A percentile compares a stretch with the other conserved stretches of the same genome.
Evolutionary conservation across 2,329 filamentous ascomycete genomes (phyloP).

Genomic region (Nothomitra cinnamomea): DNA sequence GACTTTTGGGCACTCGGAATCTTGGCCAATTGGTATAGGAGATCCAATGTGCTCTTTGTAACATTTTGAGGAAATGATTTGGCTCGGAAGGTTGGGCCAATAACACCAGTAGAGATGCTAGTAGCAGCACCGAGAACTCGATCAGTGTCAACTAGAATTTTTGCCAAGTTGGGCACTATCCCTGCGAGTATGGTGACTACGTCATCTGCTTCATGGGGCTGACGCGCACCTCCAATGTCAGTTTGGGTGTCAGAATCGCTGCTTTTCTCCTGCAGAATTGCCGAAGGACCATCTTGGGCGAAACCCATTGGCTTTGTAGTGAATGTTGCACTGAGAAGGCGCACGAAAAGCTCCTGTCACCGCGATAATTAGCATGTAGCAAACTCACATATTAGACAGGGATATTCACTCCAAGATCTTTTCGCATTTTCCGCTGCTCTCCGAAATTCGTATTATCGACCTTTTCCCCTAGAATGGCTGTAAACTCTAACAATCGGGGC

Average conservation of each 20-base stretch:
- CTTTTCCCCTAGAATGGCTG: constrained; percentile 79
- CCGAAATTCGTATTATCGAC: constrained; percentile 97
- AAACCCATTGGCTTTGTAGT: constrained; percentile 71
- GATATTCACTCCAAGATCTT: constrained; percentile 62
- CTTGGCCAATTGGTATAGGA: constrained; percentile 62
- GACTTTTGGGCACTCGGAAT: constrained; percentile 67
- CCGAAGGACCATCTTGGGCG: constrained; percentile 35
- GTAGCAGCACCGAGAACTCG: constrained; percentile 61
- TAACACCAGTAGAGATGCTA: constrained; percentile 67
- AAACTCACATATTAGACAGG: constrained; percentile 9
- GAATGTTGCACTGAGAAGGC: constrained; percentile 82
- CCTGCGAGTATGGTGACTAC: constrained; percentile 63
- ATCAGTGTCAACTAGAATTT: constrained; percentile 73
- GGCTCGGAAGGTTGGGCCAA: constrained; percentile 66
- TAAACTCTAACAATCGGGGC: constrained; percentile 72
- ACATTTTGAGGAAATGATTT: constrained; percentile 79
- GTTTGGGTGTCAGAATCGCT: constrained; percentile 9
- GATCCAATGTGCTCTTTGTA: constrained; percentile 48
- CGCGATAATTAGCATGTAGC: constrained; percentile 12
- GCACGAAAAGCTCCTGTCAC: constrained; percentile 64
- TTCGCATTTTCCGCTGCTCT: constrained; percentile 80
- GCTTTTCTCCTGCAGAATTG: constrained; percentile 12
- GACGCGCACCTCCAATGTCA: constrained; percentile 11
- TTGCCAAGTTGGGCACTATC: constrained; percentile 64
- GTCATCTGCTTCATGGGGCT: constrained; percentile 44